phyloP scores from a whole-genome alignment of 2,329 filamentous ascomycete genomes.

The Zymoseptoria pseudotritici region DNA sequence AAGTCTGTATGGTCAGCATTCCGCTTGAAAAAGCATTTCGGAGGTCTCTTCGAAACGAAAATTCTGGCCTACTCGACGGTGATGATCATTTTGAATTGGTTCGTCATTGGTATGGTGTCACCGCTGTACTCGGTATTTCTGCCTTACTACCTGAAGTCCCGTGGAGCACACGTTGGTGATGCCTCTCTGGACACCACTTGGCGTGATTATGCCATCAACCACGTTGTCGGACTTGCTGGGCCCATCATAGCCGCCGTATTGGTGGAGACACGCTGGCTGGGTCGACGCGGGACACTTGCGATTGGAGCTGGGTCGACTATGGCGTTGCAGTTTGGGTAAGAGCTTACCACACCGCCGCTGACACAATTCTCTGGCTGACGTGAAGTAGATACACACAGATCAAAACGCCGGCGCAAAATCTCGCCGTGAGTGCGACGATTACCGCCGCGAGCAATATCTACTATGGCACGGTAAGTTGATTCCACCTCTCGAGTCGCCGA shows the following conservation, averaged over 20 bases:
- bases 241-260: constrained; percentile 66
- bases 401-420: constrained; percentile 20
- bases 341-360: too few relatives aligned
- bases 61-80: constrained; percentile 17
- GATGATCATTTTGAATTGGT: constrained; percentile 22
- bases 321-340: constrained; percentile 40
- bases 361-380: too few relatives aligned
- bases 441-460: constrained; percentile 8
- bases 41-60: constrained; percentile 20
- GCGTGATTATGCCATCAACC: constrained; percentile 76
- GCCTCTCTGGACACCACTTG: constrained; percentile 46
- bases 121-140: constrained; percentile 85
- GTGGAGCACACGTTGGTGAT: constrained; percentile 36
- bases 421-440: constrained; percentile 19
- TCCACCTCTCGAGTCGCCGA: too few relatives aligned
- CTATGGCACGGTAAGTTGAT: not conserved
- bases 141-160: constrained; percentile 67
- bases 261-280: constrained; percentile 63
- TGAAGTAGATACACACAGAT: constrained; percentile 17
- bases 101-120: constrained; percentile 62
- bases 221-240: constrained; percentile 68
- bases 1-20: constrained; percentile 19
- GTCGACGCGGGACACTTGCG: constrained; percentile 66
- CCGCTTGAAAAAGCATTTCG: constrained; percentile 18
- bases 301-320: constrained; percentile 60